phyloP scores from a whole-genome alignment of 176 grass and related monocot genomes.

The Eragrostis nindensis region DNA sequence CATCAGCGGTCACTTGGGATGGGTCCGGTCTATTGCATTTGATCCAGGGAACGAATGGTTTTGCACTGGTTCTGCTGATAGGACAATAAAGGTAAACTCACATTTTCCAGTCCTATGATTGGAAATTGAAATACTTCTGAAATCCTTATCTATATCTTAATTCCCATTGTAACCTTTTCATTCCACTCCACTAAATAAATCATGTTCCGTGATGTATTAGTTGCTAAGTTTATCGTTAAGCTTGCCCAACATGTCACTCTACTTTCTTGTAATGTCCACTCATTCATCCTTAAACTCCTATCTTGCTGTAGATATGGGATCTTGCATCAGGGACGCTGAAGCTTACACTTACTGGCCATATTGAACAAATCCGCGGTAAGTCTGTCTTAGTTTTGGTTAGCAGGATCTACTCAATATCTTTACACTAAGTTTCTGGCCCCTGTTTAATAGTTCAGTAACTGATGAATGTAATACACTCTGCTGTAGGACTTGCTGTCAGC shows the following conservation, averaged over 20 bases:
- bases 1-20: conserved; percentile 97
- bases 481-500: conserved; percentile 94
- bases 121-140: background rate
- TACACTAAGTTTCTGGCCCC: conserved; percentile 1
- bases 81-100: conserved; percentile 85
- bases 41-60: conserved; percentile 96
- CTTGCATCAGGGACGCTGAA: conserved; percentile 93
- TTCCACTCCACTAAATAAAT: background rate
- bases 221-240: background rate
- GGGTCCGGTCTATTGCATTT: conserved; percentile 97
- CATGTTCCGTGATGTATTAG: background rate
- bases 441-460: conserved; percentile 8
- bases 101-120: background rate
- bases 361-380: conserved; percentile 91
- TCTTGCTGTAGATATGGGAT: conserved; percentile 90
- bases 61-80: conserved; percentile 91
- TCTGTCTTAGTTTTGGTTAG: conserved; percentile 20
- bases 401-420: background rate
- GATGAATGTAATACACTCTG: conserved; percentile 28
- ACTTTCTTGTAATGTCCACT: background rate
- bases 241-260: background rate
- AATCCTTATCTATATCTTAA: background rate
- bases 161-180: background rate
- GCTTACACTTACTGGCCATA: conserved; percentile 96
- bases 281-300: conserved; percentile 4